These are phyloP conservation scores for Mortierella polycephala DNA, from an alignment of 371 early-diverging fungal species.

Conservation along the genomic window DNA sequence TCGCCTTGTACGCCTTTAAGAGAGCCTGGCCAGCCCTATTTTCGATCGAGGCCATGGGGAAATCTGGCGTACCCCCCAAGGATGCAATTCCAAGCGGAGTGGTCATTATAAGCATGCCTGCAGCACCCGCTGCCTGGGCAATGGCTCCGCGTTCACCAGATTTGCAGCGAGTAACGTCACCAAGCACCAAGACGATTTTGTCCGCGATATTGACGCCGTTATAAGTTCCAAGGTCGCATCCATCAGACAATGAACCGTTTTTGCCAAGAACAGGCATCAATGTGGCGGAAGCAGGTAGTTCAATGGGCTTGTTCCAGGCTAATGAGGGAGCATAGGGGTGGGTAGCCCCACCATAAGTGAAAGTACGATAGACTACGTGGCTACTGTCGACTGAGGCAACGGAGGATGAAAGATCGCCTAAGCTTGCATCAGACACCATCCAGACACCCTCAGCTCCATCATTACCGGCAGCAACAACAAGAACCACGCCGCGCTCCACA, in stretches of 20 bases:
- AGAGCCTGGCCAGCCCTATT: constrained; percentile 53
- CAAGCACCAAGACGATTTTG: constrained; percentile 65
- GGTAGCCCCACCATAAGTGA: constrained; percentile 17
- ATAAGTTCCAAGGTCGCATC: constrained; percentile 56
- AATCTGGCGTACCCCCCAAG: constrained; percentile 25
- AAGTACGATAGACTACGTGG: constrained; percentile 34
- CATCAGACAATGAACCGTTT: constrained; percentile 54
- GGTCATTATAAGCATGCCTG: constrained; percentile 65
- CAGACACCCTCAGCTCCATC: constrained; percentile 73
- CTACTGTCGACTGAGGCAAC: constrained; percentile 79
- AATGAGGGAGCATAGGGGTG: constrained; percentile 22
- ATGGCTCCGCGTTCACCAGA: constrained; percentile 60
- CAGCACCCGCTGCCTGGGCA: constrained; percentile 72
- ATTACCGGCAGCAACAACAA: constrained; percentile 73
- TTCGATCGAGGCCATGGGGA: constrained; percentile 60
- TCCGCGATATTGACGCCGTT: constrained; percentile 52
- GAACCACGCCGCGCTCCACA: constrained; percentile 56
- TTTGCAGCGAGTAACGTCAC: constrained; percentile 67
- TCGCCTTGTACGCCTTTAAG: constrained; percentile 15
- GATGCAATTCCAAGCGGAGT: constrained; percentile 54
- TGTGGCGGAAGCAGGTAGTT: constrained; percentile 14
- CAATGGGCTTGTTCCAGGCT: constrained; percentile 18
- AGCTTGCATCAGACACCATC: constrained; percentile 68
- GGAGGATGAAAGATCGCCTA: constrained; percentile 69
- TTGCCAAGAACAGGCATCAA: constrained; percentile 29